Conservation (phyloP, 2,329 filamentous ascomycete species). For the Sporothrix pallida region DNA sequence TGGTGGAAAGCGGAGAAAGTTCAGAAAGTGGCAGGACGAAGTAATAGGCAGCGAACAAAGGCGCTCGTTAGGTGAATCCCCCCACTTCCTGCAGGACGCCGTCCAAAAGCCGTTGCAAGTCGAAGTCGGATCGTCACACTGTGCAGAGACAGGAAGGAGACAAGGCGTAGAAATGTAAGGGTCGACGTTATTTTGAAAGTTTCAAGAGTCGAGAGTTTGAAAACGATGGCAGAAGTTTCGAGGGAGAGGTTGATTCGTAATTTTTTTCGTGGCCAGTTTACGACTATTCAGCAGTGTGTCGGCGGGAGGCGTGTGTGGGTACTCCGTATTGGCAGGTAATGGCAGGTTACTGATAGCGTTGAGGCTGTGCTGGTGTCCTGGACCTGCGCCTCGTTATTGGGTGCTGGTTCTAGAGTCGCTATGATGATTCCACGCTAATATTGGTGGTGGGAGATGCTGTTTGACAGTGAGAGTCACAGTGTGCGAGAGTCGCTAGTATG, state of each 20-base stretch:
- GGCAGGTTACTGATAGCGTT: conserved; percentile 31
- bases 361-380: conserved; percentile 37
- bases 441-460: background rate
- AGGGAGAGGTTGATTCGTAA: conserved; percentile 15
- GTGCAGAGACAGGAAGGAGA: background rate
- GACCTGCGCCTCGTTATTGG: conserved; percentile 30
- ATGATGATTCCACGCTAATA: conserved; percentile 6
- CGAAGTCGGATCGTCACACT: background rate
- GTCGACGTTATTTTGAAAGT: background rate
- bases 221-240: background rate
- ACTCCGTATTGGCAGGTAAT: conserved; percentile 23
- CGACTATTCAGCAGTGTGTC: conserved; percentile 15
- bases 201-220: background rate
- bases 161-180: background rate
- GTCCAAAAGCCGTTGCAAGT: conserved; percentile 18
- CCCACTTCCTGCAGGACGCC: conserved; percentile 32
- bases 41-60: conserved; percentile 32
- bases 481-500: background rate
- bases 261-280: conserved; percentile 21
- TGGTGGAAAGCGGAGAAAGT: conserved; percentile 29
- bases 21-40: conserved; percentile 25
- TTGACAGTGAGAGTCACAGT: background rate
- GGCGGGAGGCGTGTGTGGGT: conserved; percentile 19
- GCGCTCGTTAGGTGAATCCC: conserved; percentile 20
- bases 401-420: background rate